Evolutionary conservation across 192 early-diverging fungal species (phyloP), one percentile per base, ranked within the genome.

Genomic region (Backusella tuberculispora): DNA sequence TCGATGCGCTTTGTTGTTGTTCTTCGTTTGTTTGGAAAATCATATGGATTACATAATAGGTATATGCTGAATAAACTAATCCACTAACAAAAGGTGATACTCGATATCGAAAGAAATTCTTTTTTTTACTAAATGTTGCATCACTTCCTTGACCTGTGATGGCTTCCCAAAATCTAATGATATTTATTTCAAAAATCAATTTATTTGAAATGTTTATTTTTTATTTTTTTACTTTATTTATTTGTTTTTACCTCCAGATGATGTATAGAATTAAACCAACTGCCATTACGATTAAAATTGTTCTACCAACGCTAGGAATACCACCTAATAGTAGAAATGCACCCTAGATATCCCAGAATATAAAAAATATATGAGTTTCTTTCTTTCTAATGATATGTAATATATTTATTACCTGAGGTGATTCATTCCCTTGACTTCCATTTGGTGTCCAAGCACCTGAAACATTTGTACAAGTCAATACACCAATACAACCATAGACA

Each of bases 61-160:
- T 69, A 60, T 85, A 85, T n/a, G 82, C 84, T 38, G 76, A 63
- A 76, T 86, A 86, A 12, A 86, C 85, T 53, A 69, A 71, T 37
- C 78, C 83, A 13, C 78, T 80, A 10, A 86, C 85, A 66, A 86
- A 79, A 3, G 85, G 85, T 34, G 78, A 76, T 6, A 86, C 74
- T 21, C 85, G 78, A 60, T 76, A 86, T 19, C 78, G 71, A 66
- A 86, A 86, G 41, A 86, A 84, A 66, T 86, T 86, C 48, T 79
- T 77, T 26, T 66, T 71, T 50, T 76, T 74, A 45, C 76, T 48
- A 42, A 83, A 83, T 38, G 80, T 74, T 10, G 76, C 75, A 46
- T 86, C 85, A 14, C 69, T 72, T 7, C 85, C 85, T 81, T 85
- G 85, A 29, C 77, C 83, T 14, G 83, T 84, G 26, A 80, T 64